Evolutionary conservation across 345 rosid species (phyloP).

Genomic region (Rubroshorea leprosula): DNA sequence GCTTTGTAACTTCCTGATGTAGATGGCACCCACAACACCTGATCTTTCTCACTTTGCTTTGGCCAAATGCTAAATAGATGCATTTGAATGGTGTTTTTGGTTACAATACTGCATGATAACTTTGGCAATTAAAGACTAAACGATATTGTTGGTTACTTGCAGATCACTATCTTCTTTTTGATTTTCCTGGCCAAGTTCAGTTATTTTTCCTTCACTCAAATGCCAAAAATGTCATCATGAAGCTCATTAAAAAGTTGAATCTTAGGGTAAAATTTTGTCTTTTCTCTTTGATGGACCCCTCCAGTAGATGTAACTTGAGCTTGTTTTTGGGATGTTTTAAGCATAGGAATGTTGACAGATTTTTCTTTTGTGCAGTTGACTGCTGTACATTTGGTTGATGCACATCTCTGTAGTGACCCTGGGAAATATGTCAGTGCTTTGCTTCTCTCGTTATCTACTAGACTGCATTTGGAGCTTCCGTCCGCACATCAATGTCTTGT

Average conservation of each 20-base stretch:
- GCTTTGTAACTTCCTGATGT: too few species aligned
- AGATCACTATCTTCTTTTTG: constrained; percentile 94
- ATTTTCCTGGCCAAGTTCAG: constrained; percentile 98
- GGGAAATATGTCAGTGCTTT: constrained; percentile 81
- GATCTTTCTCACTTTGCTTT: too few species aligned
- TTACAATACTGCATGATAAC: too few species aligned
- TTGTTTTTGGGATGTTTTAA: constrained; percentile 12
- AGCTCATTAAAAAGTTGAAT: constrained; percentile 69
- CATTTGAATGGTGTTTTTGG: too few species aligned
- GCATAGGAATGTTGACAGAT: constrained; percentile 9
- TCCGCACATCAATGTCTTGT: constrained; percentile 81
- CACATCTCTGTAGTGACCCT: constrained; percentile 82
- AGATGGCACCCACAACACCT: too few species aligned
- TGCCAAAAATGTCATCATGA: constrained; percentile 65
- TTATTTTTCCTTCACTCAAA: constrained; percentile 73
- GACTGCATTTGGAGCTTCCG: constrained; percentile 95
- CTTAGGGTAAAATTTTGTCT: constrained; percentile 57
- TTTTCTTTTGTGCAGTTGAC: constrained; percentile 57
- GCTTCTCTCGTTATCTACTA: constrained; percentile 76
- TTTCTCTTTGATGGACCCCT: background rate
- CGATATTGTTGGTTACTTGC: constrained; percentile 27
- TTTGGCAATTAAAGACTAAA: constrained; percentile 13
- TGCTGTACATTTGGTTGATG: constrained; percentile 81
- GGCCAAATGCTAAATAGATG: too few species aligned
- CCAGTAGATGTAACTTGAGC: too few species aligned